Base-by-base conservation (phyloP, 805 yeast species). In the Wickerhamia fluorescens region DNA sequence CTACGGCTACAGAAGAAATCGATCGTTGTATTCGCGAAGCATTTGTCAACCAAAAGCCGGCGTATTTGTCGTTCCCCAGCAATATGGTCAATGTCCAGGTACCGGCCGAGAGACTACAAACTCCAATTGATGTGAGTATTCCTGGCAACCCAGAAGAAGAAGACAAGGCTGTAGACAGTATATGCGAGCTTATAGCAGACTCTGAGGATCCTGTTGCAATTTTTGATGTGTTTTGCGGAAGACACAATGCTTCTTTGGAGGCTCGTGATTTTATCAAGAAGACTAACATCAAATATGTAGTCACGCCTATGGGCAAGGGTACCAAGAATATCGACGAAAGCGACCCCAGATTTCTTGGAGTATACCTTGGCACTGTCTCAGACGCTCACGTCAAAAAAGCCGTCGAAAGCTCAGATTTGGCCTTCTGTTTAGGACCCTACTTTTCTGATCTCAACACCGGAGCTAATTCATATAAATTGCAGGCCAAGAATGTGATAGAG, bases 261-360 rank as follows among this genome's bases (percentile, higher is more conserved):
- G 49, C 47, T 10, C 33, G 30, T 13, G 22, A 35, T 12, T 28
- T 48, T 18, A 39, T 48, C 19, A 37, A 41, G 9, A 11, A 27
- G 10, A 40, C 48, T 5, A 32, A 41, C 13, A 44, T 44, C 37
- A 43, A 41, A 27, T 43, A 31, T 17, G 41, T 44, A 9, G 28
- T 40, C 19, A 48, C 50, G 3, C 51, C 51, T 4, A 48, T 48
- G 53, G 49, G 45, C 1, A 48, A 48, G 23, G 51, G 51, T 4
- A 33, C 40, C 8, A 25, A 30, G 13, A 20, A 29, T 22, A 39
- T 46, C 17, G 42, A 43, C 27, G 53, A 48, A 29, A 32, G 37
- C 8, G 37, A 37, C 23, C 36, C 36, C 3, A 30, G 43, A 18
- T 48, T 38, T 31, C 37, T 45, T 3, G 53, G 53, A 7, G 46